Base-by-base conservation (phyloP, 2,329 filamentous ascomycete genomes). In the Diplodia corticola region DNA sequence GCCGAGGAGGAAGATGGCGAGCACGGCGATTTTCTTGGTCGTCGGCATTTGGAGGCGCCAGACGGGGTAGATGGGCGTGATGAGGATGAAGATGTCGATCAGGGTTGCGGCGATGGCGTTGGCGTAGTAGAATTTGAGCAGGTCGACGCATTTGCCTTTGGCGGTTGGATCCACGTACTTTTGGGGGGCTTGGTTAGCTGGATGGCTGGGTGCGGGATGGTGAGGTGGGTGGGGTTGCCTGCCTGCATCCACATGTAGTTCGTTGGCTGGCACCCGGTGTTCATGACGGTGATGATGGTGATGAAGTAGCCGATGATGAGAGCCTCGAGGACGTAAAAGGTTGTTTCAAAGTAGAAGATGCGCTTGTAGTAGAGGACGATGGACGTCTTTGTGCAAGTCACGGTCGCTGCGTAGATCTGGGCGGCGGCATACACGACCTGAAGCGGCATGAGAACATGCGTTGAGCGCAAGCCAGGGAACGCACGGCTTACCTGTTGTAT, bases 331-430 rank as follows among this genome's bases (percentile, higher is more conserved):
- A 74, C 66, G 65, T 79, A 79, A 66, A 80, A 83, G 40, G 78
- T 73, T 2, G 77, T 75, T 7, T 79, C 78, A 69, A 86, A 85
- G 73, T 77, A 75, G 65, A 86, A 86, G 55, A 86, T 84, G 28
- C 83, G 82, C 24, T 84, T 81, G 69, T 86, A 86, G n/a, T 86
- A 78, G 4, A 84, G 73, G 5, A 85, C 72, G 60, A 85, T 83
- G 2, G 84, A 85, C 2, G 80, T 73, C 69, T 86, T 86, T 1
- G 82, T 84, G 33, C 84, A 74, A 71, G 83, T 84, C 68, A 86
- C 82, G 48, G 82, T 82, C 68, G 84, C 73, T 69, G 85, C 86
- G 74, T 86, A 86, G 4, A 54, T 35, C 26, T 30, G 51, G 4
- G 26, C 51, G 24, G 26, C 51, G 12, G 50, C 22, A 3, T 54